Base-by-base conservation (phyloP, 2,329 filamentous ascomycete genomes). In the Daldinia eschscholtzii region DNA sequence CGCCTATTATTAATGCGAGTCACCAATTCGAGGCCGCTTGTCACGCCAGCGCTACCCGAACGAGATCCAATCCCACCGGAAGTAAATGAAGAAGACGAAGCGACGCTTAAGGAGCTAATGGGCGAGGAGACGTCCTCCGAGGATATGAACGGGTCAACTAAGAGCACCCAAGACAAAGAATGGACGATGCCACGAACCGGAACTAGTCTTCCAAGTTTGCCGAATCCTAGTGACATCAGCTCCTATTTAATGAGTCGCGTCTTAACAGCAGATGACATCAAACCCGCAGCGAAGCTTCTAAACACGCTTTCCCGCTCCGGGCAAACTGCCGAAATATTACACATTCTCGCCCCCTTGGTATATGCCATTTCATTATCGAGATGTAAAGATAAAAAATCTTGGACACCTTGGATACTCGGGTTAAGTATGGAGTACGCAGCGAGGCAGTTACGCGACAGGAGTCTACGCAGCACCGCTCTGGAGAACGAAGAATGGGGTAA, bases 101-200 rank as follows among this genome's bases (percentile, higher is more conserved):
- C 79, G 1, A 68, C 72, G 1, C 56, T 79, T 35, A 75, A 71
- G 58, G 77, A 79, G 59, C 61, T 79, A 48, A 78, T 78, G 77
- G 77, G 77, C 57, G 78, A 83, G 7, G 81, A 82, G 6, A 75
- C 77, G 4, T 76, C 76, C 57, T 70, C 76, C 13, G 75, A 76
- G 30, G 82, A 83, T 61, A 75, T 83, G 46, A 80, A 83, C 74
- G 82, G 83, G 35, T 81, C 83, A 64, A 76, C 81, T 71, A 74
- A 83, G 75, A 75, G 91, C 83, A 88, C 82, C 4, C 81, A 86
- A 68, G 82, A 84, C 62, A 86, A 84, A 70, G 90, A 89, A 72
- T 98, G 95, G 92, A 88, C 87, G 13, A 98, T 99, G 95, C 95
- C 95, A n/a, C 87, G 96, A 66, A 99, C 96, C 0, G 93, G 94